Conservation (phyloP, 345 rosid genomes). For the Toxicodendron radicans region DNA sequence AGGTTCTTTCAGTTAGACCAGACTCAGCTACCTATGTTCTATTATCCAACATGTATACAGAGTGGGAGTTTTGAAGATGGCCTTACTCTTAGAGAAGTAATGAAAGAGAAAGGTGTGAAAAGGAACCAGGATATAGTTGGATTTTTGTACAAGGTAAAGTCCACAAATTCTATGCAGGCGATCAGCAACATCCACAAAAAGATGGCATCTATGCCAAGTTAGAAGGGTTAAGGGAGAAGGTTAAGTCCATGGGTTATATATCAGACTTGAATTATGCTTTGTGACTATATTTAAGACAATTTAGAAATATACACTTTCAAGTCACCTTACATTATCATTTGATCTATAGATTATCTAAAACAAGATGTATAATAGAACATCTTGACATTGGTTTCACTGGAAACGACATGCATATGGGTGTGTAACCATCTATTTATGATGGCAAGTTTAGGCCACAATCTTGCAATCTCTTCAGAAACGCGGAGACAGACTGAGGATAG, state of each 20-base stretch:
- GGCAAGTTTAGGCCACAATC: too few relatives aligned
- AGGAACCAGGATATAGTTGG: slow-evolving; percentile 70
- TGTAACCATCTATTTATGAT: too few relatives aligned
- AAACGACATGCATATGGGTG: too few relatives aligned
- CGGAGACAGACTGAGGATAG: too few relatives aligned
- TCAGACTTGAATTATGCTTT: slow-evolving; percentile 1
- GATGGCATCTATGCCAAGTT: slow-evolving; percentile 35
- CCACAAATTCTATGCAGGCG: slow-evolving; percentile 41
- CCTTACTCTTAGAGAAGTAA: slow-evolving; percentile 35
- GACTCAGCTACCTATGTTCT: slow-evolving; percentile 52
- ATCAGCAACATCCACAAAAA: slow-evolving; percentile 38
- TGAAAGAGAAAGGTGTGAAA: slow-evolving; percentile 43
- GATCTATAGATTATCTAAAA: too few relatives aligned
- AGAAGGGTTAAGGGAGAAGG: slow-evolving; percentile 30
- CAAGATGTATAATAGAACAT: too few relatives aligned
- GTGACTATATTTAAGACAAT: too few relatives aligned
- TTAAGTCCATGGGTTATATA: slow-evolving; percentile 20
- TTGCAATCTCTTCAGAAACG: too few relatives aligned
- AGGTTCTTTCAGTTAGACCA: slow-evolving; percentile 37
- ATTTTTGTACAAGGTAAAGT: slow-evolving; percentile 34
- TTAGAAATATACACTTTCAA: too few relatives aligned
- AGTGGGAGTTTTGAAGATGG: slow-evolving; percentile 43
- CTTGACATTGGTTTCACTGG: too few relatives aligned
- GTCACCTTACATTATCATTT: too few relatives aligned
- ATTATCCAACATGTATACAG: slow-evolving; percentile 52